These are phyloP conservation scores for Heteromeles arbutifolia DNA, from an alignment of 306 rosid genomes.

Conservation along the genomic window DNA sequence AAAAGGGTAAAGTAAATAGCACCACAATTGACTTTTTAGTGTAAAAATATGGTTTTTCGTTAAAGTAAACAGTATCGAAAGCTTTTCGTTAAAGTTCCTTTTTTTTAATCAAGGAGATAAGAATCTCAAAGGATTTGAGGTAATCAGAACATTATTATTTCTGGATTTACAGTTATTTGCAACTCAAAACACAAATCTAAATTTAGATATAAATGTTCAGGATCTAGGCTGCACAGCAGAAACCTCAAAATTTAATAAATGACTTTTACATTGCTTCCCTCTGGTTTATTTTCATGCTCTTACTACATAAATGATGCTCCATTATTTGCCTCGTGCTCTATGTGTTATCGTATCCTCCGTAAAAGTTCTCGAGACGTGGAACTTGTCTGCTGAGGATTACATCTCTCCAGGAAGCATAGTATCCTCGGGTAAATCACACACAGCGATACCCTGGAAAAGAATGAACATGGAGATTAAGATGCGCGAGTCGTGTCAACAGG, in stretches of 20 bases:
- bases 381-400: conserved; percentile 23
- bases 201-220: background rate
- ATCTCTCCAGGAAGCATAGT: conserved; percentile 99
- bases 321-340: background rate
- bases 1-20: too few relatives aligned
- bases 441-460: conserved; percentile 61
- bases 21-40: too few relatives aligned
- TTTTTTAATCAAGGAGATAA: background rate
- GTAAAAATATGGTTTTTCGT: too few relatives aligned
- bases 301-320: background rate
- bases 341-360: background rate
- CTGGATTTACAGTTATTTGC: background rate
- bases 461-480: background rate
- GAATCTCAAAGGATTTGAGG: background rate
- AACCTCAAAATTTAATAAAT: conserved; percentile 23
- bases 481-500: background rate
- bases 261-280: background rate
- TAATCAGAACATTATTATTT: background rate
- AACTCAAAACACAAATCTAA: conserved; percentile 1
- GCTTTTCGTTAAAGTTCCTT: too few relatives aligned
- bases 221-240: conserved; percentile 6
- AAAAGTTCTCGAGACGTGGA: background rate
- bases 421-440: conserved; percentile 91
- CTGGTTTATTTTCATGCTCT: conserved; percentile 7
- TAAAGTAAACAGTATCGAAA: too few relatives aligned